A percentile compares a stretch with the other conserved stretches of the same genome.
phyloP scores from a whole-genome alignment of 177 flowering plant species.

The Vitis hybrid region DNA sequence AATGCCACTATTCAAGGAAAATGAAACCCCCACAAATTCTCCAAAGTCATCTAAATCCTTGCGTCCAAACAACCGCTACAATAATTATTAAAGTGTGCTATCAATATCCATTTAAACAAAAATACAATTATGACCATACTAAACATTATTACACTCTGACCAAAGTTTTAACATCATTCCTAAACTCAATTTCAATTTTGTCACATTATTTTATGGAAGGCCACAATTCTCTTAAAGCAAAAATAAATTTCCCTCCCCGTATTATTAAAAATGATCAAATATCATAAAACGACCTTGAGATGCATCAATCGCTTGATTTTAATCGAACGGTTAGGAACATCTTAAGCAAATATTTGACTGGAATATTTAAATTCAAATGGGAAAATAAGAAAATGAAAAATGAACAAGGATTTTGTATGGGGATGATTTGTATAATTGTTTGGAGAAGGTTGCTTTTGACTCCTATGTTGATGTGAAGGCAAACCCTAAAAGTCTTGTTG shows the following conservation, averaged over 20 bases:
- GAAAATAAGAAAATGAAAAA: too few species aligned
- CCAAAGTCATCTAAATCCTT: not conserved
- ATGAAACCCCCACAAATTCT: not conserved
- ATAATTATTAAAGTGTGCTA: not conserved
- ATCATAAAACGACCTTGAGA: too few species aligned
- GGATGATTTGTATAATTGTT: not conserved
- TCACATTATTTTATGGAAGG: not conserved
- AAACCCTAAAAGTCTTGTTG: not conserved
- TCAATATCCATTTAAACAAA: not conserved
- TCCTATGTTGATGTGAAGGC: not conserved
- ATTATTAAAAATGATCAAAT: too few species aligned
- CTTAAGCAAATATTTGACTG: too few species aligned
- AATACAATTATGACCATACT: not conserved
- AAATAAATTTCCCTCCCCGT: too few species aligned
- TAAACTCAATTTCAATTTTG: not conserved
- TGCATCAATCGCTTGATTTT: too few species aligned
- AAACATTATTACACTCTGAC: not conserved
- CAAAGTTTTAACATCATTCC: constrained; percentile 1
- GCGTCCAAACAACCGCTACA: not conserved
- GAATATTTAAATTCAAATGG: too few species aligned
- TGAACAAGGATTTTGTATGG: too few species aligned
- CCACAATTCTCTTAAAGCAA: not conserved
- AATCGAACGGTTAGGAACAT: too few species aligned
- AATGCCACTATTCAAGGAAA: not conserved
- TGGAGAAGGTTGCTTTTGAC: constrained; percentile 7